Percentiles rank a stretch among this genome's conserved stretches.
These are phyloP conservation scores for Talaromyces sp. DNA, from an alignment of 2,329 filamentous ascomycete species.

Conservation along the genomic window DNA sequence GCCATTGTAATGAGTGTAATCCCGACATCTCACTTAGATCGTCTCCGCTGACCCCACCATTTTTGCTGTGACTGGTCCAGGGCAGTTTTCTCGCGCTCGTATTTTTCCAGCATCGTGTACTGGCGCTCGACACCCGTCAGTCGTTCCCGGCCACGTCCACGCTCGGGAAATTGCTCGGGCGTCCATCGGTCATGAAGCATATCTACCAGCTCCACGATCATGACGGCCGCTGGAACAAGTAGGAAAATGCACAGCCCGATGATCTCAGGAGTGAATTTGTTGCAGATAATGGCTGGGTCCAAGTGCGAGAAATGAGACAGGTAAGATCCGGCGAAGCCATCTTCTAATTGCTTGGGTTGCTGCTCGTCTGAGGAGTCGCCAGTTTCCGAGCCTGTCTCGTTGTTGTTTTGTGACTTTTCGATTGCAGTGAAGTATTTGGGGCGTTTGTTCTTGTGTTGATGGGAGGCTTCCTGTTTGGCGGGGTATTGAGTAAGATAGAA, in stretches of 20 bases:
- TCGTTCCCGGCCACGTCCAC: constrained; percentile 14
- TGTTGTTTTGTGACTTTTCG: not conserved
- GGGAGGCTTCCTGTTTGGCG: not conserved
- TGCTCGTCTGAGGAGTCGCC: not conserved
- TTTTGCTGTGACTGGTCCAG: constrained; percentile 4
- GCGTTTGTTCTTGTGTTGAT: not conserved
- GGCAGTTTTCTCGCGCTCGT: constrained; percentile 15
- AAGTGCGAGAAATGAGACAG: not conserved
- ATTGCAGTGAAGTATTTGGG: not conserved
- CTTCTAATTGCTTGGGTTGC: not conserved
- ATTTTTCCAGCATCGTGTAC: constrained; percentile 14
- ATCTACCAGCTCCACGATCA: constrained; percentile 16
- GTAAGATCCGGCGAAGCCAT: not conserved
- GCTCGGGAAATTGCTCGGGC: constrained; percentile 14
- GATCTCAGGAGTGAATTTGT: constrained; percentile 15
- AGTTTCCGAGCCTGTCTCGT: not conserved
- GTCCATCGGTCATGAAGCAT: constrained; percentile 8
- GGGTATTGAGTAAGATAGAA: constrained; percentile 7
- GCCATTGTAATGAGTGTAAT: not conserved
- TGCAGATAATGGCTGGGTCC: constrained; percentile 4
- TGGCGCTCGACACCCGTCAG: constrained; percentile 16
- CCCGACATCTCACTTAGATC: not conserved
- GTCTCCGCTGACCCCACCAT: constrained; percentile 4
- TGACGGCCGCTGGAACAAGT: constrained; percentile 16
- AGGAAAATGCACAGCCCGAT: constrained; percentile 17